These are phyloP conservation scores for Arthrobotrys conoides DNA, from an alignment of 2,329 filamentous ascomycete species.

Conservation along the genomic window DNA sequence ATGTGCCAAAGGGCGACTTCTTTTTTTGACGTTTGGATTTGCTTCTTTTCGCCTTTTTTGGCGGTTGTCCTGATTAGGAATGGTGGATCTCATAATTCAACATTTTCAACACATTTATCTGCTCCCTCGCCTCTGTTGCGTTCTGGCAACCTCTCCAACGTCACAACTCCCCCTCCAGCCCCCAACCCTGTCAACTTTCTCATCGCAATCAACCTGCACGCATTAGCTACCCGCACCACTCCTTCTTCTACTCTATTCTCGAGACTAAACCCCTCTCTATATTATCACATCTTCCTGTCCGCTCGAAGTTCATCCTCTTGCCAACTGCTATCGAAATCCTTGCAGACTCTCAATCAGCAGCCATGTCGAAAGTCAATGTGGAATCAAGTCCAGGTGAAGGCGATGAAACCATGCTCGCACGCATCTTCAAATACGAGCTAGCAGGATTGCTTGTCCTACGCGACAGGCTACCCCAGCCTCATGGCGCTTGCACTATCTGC, in stretches of 20 bases:
- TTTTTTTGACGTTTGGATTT: not conserved
- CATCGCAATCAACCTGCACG: not conserved
- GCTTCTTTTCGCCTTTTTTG: not conserved
- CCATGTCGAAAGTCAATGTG: not conserved
- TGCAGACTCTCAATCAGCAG: too few species aligned
- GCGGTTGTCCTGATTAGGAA: conserved; percentile 6
- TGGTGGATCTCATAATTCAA: not conserved
- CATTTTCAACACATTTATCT: conserved; percentile 17
- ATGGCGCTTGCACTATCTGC: not conserved
- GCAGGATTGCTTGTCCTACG: not conserved
- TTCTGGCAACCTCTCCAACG: not conserved
- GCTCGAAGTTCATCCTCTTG: too few species aligned
- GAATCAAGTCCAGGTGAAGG: not conserved
- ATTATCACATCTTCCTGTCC: too few species aligned
- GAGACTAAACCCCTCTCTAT: too few species aligned
- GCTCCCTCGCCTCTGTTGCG: not conserved
- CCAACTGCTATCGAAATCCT: too few species aligned
- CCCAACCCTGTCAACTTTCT: not conserved
- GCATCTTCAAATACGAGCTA: not conserved
- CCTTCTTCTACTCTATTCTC: not conserved
- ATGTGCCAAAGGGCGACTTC: not conserved
- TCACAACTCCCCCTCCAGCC: too few species aligned
- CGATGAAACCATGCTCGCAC: not conserved
- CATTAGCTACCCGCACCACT: not conserved
- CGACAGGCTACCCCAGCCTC: not conserved